Conservation (phyloP, 2,329 filamentous ascomycete species). For the Alternaria atra region DNA sequence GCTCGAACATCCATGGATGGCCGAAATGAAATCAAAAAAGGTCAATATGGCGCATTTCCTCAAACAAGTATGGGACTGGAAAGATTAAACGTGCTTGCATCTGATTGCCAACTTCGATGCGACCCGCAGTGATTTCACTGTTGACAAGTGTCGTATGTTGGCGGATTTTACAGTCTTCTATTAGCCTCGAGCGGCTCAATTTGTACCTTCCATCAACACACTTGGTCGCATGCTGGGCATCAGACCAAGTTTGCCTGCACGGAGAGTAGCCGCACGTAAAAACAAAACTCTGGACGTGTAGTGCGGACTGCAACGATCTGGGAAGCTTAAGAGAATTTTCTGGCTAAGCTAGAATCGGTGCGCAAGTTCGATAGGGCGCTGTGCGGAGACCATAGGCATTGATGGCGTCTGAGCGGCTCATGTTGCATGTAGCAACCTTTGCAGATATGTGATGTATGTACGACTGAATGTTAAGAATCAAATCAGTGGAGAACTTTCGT, state of each 20-base stretch:
- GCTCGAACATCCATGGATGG: slow-evolving; percentile 99
- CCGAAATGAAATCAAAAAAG: slow-evolving; percentile 93
- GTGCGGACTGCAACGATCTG: slow-evolving; percentile 21
- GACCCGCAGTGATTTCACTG: neutral
- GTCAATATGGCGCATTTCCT: slow-evolving; percentile 98
- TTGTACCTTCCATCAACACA: slow-evolving; percentile 9
- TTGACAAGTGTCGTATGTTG: slow-evolving; percentile 11
- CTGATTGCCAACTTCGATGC: slow-evolving; percentile 1
- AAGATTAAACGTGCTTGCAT: slow-evolving; percentile 61
- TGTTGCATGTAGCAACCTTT: slow-evolving; percentile 34
- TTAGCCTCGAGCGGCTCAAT: slow-evolving; percentile 19
- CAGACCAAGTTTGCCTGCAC: slow-evolving; percentile 26
- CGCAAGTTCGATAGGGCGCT: neutral
- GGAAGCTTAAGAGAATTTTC: neutral
- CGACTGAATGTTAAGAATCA: slow-evolving; percentile 3
- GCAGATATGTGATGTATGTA: slow-evolving; percentile 24
- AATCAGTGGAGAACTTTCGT: neutral
- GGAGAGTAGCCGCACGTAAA: neutral
- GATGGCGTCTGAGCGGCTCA: slow-evolving; percentile 38
- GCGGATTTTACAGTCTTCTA: slow-evolving; percentile 21
- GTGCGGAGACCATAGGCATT: slow-evolving; percentile 31
- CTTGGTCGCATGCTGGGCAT: slow-evolving; percentile 49
- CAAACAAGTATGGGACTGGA: slow-evolving; percentile 96
- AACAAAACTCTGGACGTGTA: neutral
- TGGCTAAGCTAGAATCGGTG: slow-evolving; percentile 12